Evolutionary conservation across 1,139 yeast species (phyloP), one percentile per base, ranked within the genome.

Genomic region (Saccharomyces hybrid): DNA sequence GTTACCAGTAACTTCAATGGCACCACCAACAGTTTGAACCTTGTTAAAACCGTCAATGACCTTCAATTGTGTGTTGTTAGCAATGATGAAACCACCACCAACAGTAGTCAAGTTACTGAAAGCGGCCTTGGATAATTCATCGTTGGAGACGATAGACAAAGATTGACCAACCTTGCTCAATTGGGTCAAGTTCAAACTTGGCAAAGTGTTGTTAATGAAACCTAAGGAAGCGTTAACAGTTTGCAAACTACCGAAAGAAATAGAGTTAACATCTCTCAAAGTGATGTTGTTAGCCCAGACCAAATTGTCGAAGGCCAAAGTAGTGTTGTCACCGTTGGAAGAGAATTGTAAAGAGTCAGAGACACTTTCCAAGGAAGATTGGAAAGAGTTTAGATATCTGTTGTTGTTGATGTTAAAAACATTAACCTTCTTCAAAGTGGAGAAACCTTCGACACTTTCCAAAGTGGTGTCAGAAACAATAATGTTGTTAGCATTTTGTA

Each of bases 381-480:
- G 82, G 67, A 86, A 80, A 60, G 88, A 75, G 66, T 76, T 76
- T 70, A 91, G 82, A 72, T 78, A 78, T 71, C 80, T 79, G 80
- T 85, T 85, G 86, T 93, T 93, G 89, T 91, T 91, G 69, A 93
- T 82, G 78, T 90, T 81, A 78, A 90, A 86, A 58, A 78, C 78
- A 70, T 80, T 81, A 67, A 89, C 87, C 66, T 82, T 71, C 70
- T 78, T 78, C 66, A 91, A 88, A 72, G 84, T 82, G 30, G 69
- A 61, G 71, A 93, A 82, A 73, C 99, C 99, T 56, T 81, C 81
- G 66, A 93, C 83, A 54, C 89, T 76, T 68, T 79, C 79, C 73
- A 93, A 80, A 64, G 85, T 81, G 63, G 99, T 93, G 79, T 93
- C 97, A 60, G 97, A 84, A 68, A 93, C 84, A 70, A 77, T 70